Evolutionary conservation across 2,329 filamentous ascomycete species (phyloP).

Genomic region (Fusarium sp.): DNA sequence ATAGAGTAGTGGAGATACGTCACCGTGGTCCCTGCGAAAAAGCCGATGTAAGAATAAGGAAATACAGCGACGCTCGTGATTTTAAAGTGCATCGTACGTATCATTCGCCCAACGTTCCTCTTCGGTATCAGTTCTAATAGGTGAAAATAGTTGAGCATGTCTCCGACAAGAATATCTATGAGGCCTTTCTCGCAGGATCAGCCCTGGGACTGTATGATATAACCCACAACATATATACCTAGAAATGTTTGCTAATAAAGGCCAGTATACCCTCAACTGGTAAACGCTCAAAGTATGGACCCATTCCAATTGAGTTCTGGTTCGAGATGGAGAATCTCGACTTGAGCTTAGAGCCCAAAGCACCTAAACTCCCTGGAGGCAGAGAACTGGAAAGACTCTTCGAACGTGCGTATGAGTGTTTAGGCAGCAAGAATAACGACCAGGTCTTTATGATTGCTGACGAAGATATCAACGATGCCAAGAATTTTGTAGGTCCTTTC

Average conservation of each 20-base stretch:
- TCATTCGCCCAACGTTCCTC: background rate
- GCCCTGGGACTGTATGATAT: background rate
- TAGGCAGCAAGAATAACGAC: background rate
- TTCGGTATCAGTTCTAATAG: background rate
- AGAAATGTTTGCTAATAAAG: background rate
- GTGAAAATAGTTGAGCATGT: conserved; percentile 7
- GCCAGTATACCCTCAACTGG: background rate
- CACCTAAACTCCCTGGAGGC: background rate
- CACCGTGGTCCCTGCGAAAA: background rate
- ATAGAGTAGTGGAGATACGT: background rate
- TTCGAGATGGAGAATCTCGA: background rate
- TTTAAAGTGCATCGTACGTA: background rate
- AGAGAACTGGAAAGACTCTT: background rate
- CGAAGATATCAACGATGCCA: background rate
- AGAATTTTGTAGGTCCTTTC: background rate
- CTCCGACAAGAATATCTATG: background rate
- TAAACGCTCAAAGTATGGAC: background rate
- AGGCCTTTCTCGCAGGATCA: background rate
- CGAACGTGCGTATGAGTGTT: background rate
- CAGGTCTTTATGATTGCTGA: background rate
- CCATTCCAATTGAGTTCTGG: background rate
- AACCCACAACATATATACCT: background rate
- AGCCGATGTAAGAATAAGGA: background rate
- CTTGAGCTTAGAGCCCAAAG: background rate
- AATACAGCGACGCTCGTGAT: background rate